These are phyloP conservation scores for Cochlearia excelsa DNA, from an alignment of 345 rosid species.

Conservation along the genomic window DNA sequence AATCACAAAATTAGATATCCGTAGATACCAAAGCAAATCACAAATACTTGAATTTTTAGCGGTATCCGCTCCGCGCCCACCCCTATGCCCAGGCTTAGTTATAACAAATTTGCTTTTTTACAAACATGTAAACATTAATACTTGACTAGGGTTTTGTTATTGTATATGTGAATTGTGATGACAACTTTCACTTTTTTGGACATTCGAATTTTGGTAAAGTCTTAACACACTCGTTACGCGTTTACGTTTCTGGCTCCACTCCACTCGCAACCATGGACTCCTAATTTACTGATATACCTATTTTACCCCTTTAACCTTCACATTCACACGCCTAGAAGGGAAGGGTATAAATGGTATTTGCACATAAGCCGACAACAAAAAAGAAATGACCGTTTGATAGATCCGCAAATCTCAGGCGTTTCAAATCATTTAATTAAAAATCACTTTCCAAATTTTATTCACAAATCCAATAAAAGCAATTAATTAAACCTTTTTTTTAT, in stretches of 20 bases:
- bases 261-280: slow-evolving; percentile 6
- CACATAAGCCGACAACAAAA: slow-evolving; percentile 34
- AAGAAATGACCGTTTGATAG: slow-evolving; percentile 60
- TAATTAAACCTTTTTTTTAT: not conserved
- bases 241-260: slow-evolving; percentile 13
- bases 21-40: too few relatives aligned
- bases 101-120: too few relatives aligned
- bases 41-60: too few relatives aligned
- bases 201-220: too few relatives aligned
- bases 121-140: too few relatives aligned
- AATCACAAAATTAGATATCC: too few relatives aligned
- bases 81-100: too few relatives aligned
- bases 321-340: not conserved
- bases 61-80: too few relatives aligned
- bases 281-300: not conserved
- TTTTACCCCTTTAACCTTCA: slow-evolving; percentile 1
- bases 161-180: too few relatives aligned
- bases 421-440: slow-evolving; percentile 28
- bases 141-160: too few relatives aligned
- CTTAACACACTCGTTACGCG: slow-evolving; percentile 7
- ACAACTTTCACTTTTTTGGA: too few relatives aligned
- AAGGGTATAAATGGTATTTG: slow-evolving; percentile 35
- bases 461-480: not conserved
- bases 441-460: not conserved
- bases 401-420: slow-evolving; percentile 43